Conservation (phyloP, 2,329 filamentous ascomycete species). For the Chrysosporium queenslandicum region DNA sequence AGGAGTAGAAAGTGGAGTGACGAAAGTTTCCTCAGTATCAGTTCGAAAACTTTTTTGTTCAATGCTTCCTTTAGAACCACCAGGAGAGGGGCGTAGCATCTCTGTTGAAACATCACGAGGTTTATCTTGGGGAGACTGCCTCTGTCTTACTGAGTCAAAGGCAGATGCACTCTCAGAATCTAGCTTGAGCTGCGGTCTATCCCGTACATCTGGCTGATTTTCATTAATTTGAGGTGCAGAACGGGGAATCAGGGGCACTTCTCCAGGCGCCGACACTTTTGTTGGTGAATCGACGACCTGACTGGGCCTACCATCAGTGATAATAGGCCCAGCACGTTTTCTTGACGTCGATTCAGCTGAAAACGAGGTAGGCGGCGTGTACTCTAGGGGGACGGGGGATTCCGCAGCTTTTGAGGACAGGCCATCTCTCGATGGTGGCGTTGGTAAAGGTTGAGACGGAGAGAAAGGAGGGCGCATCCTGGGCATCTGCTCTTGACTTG, state of each 20-base stretch:
- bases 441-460: conserved; percentile 23
- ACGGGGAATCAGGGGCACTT: background rate
- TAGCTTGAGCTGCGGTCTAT: background rate
- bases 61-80: conserved; percentile 19
- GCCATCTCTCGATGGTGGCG: conserved; percentile 19
- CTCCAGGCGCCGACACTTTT: background rate
- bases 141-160: conserved; percentile 9
- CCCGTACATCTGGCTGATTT: background rate
- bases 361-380: conserved; percentile 8
- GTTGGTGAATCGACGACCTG: background rate
- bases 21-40: conserved; percentile 25
- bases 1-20: conserved; percentile 30
- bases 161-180: conserved; percentile 4
- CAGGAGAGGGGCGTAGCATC: background rate
- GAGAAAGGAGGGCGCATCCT: conserved; percentile 27
- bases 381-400: background rate
- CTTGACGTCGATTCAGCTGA: conserved; percentile 6
- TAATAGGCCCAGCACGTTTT: conserved; percentile 5
- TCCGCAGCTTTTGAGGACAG: conserved; percentile 17
- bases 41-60: conserved; percentile 25
- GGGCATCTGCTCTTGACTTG: conserved; percentile 34
- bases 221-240: background rate
- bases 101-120: background rate
- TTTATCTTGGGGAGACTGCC: background rate
- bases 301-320: background rate